Conservation (phyloP, 495 filamentous ascomycete genomes). For the Neurospora discreta region DNA sequence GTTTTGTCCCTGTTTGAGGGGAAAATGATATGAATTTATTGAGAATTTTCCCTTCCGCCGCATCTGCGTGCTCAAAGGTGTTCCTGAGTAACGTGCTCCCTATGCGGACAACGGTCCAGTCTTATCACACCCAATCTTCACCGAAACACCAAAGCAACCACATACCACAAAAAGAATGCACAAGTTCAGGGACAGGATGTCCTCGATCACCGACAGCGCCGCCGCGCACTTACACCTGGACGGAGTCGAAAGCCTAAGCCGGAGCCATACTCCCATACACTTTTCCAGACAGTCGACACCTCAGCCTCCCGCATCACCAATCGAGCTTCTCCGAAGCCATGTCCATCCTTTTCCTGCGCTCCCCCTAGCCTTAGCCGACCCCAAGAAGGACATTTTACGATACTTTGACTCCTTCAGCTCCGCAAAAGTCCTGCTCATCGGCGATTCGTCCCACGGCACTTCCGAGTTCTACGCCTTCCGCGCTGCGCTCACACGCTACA, state of each 20-base stretch:
- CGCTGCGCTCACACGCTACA: slow-evolving; percentile 43
- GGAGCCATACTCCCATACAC: not conserved
- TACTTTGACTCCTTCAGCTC: slow-evolving; percentile 33
- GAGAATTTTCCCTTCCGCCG: not conserved
- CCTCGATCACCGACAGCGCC: not conserved
- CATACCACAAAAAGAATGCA: not conserved
- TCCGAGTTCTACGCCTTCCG: slow-evolving; percentile 49
- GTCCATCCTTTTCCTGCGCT: not conserved
- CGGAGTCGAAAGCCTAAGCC: not conserved
- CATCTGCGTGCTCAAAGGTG: not conserved
- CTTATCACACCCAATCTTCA: not conserved
- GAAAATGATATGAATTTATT: not conserved
- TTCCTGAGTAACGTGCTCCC: not conserved
- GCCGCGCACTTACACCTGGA: not conserved
- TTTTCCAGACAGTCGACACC: not conserved
- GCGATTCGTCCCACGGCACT: slow-evolving; percentile 48
- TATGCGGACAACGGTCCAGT: not conserved
- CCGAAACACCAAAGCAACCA: not conserved
- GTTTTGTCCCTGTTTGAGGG: not conserved
- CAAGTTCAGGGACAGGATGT: not conserved
- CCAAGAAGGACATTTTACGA: not conserved
- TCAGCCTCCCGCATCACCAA: not conserved
- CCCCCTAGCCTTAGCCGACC: not conserved
- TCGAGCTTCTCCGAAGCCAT: not conserved
- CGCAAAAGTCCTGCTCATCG: slow-evolving; percentile 39